These are phyloP conservation scores for Cryphonectria parasitica DNA, from an alignment of 2,329 filamentous ascomycete genomes.

Conservation along the genomic window DNA sequence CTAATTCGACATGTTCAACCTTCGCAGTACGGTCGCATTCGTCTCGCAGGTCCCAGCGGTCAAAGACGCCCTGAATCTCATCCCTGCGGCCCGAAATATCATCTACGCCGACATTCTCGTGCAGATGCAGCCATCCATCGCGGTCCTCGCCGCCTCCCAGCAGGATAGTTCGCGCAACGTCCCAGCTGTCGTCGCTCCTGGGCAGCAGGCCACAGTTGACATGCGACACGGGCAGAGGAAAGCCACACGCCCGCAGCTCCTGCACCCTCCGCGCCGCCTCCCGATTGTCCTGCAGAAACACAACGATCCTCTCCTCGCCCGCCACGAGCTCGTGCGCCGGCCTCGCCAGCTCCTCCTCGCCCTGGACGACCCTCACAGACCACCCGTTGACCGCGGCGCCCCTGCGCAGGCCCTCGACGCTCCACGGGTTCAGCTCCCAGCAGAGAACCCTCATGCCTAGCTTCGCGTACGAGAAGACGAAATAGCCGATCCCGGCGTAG, in stretches of 20 bases:
- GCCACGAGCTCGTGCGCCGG: constrained; percentile 44
- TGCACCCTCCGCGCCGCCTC: constrained; percentile 50
- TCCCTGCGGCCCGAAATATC: constrained; percentile 53
- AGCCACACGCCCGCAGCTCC: constrained; percentile 43
- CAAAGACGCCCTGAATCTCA: constrained; percentile 55
- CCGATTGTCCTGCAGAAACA: constrained; percentile 72
- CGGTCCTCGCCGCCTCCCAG: constrained; percentile 34
- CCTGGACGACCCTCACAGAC: constrained; percentile 58
- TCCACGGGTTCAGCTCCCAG: constrained; percentile 92
- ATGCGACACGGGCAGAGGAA: constrained; percentile 52
- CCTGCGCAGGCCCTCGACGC: constrained; percentile 77
- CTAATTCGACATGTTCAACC: constrained; percentile 63
- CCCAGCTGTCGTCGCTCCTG: constrained; percentile 59
- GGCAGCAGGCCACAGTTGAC: constrained; percentile 69
- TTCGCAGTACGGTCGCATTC: constrained; percentile 35
- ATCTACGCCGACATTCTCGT: constrained; percentile 64
- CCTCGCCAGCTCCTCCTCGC: constrained; percentile 45
- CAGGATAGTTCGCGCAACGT: constrained; percentile 53
- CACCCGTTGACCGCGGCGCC: constrained; percentile 74
- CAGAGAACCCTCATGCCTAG: constrained; percentile 76
- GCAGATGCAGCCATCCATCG: constrained; percentile 65
- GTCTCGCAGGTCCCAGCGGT: constrained; percentile 37
- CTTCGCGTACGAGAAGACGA: constrained; percentile 80
- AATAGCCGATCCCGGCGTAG: constrained; percentile 94
- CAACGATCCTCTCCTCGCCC: constrained; percentile 60